Conservation (phyloP, 371 early-diverging fungal species). For the Choanephora cucurbitarum region DNA sequence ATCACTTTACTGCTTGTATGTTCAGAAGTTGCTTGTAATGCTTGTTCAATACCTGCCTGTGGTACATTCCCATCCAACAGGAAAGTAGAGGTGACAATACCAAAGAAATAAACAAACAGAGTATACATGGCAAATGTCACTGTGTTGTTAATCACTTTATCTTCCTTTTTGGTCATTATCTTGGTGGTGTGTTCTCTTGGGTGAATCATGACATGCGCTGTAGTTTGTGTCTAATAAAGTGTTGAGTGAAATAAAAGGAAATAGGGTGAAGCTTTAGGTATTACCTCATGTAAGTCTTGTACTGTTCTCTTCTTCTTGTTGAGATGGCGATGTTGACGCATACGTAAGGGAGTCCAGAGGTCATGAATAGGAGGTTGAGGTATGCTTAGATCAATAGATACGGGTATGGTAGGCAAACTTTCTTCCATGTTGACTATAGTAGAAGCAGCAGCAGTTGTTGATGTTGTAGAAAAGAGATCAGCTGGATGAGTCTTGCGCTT, state of each 20-base stretch:
- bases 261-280: neutral
- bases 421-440: neutral
- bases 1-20: constrained; percentile 43
- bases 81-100: constrained; percentile 58
- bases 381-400: constrained; percentile 25
- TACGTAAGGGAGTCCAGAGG: constrained; percentile 38
- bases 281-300: constrained; percentile 43
- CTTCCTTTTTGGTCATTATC: constrained; percentile 27
- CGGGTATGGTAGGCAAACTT: constrained; percentile 1
- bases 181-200: constrained; percentile 7
- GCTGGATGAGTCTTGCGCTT: constrained; percentile 16
- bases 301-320: constrained; percentile 32
- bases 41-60: constrained; percentile 34
- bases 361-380: constrained; percentile 19
- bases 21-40: constrained; percentile 38
- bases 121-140: constrained; percentile 59
- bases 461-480: neutral
- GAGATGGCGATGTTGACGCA: constrained; percentile 31
- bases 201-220: neutral
- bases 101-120: constrained; percentile 55
- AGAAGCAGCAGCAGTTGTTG: too few relatives aligned
- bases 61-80: constrained; percentile 43
- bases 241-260: too few relatives aligned
- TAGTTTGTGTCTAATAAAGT: neutral
- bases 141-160: constrained; percentile 49